Percentiles rank a stretch among this genome's conserved stretches.
phyloP scores from a whole-genome alignment of 2,329 filamentous ascomycete genomes.

The Diaporthe ampelina region DNA sequence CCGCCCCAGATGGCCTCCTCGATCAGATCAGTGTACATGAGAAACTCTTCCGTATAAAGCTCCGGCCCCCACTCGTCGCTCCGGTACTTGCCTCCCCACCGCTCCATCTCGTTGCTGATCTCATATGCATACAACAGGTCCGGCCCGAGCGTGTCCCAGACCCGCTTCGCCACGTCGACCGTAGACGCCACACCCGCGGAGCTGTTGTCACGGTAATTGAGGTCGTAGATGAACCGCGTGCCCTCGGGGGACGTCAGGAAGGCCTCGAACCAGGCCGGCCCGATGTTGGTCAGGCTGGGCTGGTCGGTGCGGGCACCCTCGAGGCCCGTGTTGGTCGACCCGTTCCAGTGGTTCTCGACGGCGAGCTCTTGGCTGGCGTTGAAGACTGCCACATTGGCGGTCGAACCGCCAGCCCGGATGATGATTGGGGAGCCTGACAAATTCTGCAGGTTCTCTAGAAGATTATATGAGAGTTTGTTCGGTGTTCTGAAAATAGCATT shows the following conservation, averaged over 20 bases:
- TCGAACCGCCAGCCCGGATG: conserved; percentile 44
- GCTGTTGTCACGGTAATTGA: conserved; percentile 29
- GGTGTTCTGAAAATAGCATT: background rate
- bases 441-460: conserved; percentile 14
- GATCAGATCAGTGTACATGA: conserved; percentile 9
- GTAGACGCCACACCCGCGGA: conserved; percentile 11
- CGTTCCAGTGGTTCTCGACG: conserved; percentile 27
- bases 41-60: conserved; percentile 10
- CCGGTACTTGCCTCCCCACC: conserved; percentile 30
- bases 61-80: conserved; percentile 27
- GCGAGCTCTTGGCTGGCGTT: conserved; percentile 27
- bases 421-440: conserved; percentile 12
- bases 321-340: conserved; percentile 22
- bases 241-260: conserved; percentile 29
- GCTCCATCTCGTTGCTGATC: conserved; percentile 32
- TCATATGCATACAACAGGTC: conserved; percentile 22
- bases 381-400: conserved; percentile 21
- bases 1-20: conserved; percentile 15
- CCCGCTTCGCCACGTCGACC: conserved; percentile 18
- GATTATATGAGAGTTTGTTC: conserved; percentile 26
- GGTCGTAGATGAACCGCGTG: conserved; percentile 31
- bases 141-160: conserved; percentile 27
- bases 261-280: conserved; percentile 32
- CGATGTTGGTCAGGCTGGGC: conserved; percentile 33
- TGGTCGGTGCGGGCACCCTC: conserved; percentile 21